Percentiles rank a stretch among this genome's conserved stretches.
phyloP scores from a whole-genome alignment of 2,329 filamentous ascomycete genomes.

The Ceratocystis lukuohia region DNA sequence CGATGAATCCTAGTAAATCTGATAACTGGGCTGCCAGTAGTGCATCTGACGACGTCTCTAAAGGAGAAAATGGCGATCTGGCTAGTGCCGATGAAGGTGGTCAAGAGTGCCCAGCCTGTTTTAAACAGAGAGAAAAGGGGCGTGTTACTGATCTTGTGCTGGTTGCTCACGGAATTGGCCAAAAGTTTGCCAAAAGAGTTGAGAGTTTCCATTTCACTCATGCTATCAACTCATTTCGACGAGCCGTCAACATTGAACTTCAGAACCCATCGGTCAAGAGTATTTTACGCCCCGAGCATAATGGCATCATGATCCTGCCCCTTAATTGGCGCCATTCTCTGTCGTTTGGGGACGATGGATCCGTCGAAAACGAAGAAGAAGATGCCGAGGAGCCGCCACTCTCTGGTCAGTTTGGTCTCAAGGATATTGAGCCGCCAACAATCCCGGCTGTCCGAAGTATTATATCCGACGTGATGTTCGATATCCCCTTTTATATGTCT shows the following conservation, averaged over 20 bases:
- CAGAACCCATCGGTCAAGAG: slow-evolving; percentile 59
- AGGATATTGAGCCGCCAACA: slow-evolving; percentile 83
- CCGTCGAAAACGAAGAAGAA: slow-evolving; percentile 41
- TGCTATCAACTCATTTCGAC: slow-evolving; percentile 78
- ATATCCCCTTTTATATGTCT: slow-evolving; percentile 95
- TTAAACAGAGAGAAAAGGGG: slow-evolving; percentile 47
- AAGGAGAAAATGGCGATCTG: slow-evolving; percentile 19
- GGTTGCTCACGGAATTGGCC: slow-evolving; percentile 89
- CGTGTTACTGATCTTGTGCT: slow-evolving; percentile 78
- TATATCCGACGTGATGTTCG: slow-evolving; percentile 95
- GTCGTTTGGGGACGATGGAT: slow-evolving; percentile 69
- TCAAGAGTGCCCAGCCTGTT: slow-evolving; percentile 42
- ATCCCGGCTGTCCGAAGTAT: slow-evolving; percentile 87
- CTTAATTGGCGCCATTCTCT: slow-evolving; percentile 87
- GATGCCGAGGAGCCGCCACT: slow-evolving; percentile 39
- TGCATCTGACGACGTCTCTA: slow-evolving; percentile 24
- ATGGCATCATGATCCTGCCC: slow-evolving; percentile 85
- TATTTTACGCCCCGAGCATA: slow-evolving; percentile 58
- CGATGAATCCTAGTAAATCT: slow-evolving; percentile 26
- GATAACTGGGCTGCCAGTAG: slow-evolving; percentile 23
- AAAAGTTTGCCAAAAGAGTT: slow-evolving; percentile 87
- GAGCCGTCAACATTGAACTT: slow-evolving; percentile 75
- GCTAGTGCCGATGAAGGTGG: background rate
- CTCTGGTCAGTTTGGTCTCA: slow-evolving; percentile 43
- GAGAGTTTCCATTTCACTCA: slow-evolving; percentile 97